These are phyloP conservation scores for Dipteronia sinensis DNA, from an alignment of 345 rosid species.

Conservation along the genomic window DNA sequence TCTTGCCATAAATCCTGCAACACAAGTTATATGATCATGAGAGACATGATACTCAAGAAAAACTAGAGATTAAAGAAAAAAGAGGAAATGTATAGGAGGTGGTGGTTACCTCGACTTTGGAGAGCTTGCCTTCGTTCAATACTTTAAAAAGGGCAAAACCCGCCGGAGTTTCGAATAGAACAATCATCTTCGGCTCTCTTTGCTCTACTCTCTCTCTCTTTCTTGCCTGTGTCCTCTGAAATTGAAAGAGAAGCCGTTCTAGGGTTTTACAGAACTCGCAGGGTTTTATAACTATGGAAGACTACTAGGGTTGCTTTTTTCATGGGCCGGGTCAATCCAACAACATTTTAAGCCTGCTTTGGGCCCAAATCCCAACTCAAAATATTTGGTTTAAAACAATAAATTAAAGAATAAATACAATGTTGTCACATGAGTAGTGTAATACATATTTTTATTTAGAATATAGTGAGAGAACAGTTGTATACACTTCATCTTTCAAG, in stretches of 20 bases:
- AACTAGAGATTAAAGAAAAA: neutral
- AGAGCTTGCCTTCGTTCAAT: slow-evolving; percentile 63
- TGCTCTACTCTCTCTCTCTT: neutral
- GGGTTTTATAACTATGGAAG: too few relatives aligned
- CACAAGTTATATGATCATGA: neutral
- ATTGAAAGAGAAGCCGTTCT: neutral
- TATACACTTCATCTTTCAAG: too few relatives aligned
- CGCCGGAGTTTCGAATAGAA: slow-evolving; percentile 73
- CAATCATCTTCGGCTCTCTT: slow-evolving; percentile 43
- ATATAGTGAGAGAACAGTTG: too few relatives aligned
- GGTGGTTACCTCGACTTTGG: slow-evolving; percentile 63
- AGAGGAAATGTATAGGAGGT: neutral
- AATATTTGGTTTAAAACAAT: too few relatives aligned
- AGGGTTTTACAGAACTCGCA: neutral
- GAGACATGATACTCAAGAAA: neutral
- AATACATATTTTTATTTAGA: too few relatives aligned
- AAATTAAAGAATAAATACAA: too few relatives aligned
- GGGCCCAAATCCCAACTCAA: too few relatives aligned
- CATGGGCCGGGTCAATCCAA: too few relatives aligned
- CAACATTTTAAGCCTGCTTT: too few relatives aligned
- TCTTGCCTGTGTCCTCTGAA: neutral
- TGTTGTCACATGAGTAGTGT: too few relatives aligned
- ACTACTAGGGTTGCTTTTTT: too few relatives aligned
- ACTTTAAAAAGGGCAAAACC: slow-evolving; percentile 79
- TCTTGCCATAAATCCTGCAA: slow-evolving; percentile 67